A percentile compares a stretch with the other conserved stretches of the same genome.
These are phyloP conservation scores for Pseudogymnoascus sp. DNA, from an alignment of 2,329 filamentous ascomycete genomes.

Conservation along the genomic window DNA sequence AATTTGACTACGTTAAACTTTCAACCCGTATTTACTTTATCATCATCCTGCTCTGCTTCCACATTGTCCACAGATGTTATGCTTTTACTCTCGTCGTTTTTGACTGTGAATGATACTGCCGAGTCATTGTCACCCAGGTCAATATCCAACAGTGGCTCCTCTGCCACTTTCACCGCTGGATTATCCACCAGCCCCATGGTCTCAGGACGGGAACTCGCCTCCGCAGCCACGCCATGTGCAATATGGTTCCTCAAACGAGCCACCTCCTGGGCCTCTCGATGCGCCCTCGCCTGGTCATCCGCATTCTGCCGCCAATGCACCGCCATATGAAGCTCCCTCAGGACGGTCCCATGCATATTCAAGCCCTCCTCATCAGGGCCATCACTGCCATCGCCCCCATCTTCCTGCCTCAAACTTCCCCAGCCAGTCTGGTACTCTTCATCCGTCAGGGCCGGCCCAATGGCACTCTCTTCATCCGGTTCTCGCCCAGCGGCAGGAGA, in stretches of 20 bases:
- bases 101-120: background rate
- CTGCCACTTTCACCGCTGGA: background rate
- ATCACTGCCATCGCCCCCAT: background rate
- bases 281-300: background rate
- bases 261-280: background rate
- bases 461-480: background rate
- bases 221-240: background rate
- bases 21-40: background rate
- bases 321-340: background rate
- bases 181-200: background rate
- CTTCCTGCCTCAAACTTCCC: background rate
- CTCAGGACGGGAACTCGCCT: background rate
- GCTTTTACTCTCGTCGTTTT: background rate
- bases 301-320: conserved; percentile 3
- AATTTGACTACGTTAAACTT: background rate
- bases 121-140: background rate
- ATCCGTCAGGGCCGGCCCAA: background rate
- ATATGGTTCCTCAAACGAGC: background rate
- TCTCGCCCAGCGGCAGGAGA: background rate
- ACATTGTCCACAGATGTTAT: background rate
- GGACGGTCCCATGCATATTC: background rate
- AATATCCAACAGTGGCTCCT: background rate
- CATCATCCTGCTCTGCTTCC: background rate
- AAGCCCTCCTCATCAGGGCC: background rate
- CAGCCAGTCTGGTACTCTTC: background rate